Evolutionary conservation across 108 stramenopile species (phyloP).

Genomic region (Nitzschia sp.): DNA sequence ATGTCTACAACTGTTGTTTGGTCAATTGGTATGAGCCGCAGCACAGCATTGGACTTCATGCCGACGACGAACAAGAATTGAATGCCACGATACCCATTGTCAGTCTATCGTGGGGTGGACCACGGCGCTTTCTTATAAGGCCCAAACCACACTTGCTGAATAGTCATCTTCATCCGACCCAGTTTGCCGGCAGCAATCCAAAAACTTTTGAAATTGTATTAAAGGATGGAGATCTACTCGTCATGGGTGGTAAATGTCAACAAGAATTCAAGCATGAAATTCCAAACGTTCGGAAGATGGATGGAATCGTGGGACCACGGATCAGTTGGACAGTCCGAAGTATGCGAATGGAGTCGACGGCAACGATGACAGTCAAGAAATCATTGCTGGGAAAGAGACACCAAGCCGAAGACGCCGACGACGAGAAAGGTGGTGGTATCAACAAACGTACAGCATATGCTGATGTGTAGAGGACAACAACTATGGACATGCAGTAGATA

Average conservation of each 20-base stretch:
- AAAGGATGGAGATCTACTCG: slow-evolving; percentile 47
- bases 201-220: slow-evolving; percentile 31
- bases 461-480: too few species aligned
- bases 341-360: too few species aligned
- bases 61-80: slow-evolving; percentile 46
- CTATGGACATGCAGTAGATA: too few species aligned
- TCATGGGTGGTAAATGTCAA: slow-evolving; percentile 60
- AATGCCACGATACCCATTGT: slow-evolving; percentile 32
- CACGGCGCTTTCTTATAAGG: slow-evolving; percentile 45
- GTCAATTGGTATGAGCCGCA: slow-evolving; percentile 58
- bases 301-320: slow-evolving; percentile 28
- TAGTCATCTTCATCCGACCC: neutral
- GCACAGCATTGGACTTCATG: slow-evolving; percentile 46
- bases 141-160: slow-evolving; percentile 10
- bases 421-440: too few species aligned
- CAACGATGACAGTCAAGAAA: too few species aligned
- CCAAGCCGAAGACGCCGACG: too few species aligned
- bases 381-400: neutral
- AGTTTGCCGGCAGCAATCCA: neutral
- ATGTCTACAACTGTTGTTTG: slow-evolving; percentile 45
- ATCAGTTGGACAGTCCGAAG: slow-evolving; percentile 55
- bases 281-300: slow-evolving; percentile 42
- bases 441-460: too few species aligned
- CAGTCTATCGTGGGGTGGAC: slow-evolving; percentile 52
- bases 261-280: slow-evolving; percentile 50